Percentiles rank a stretch among this genome's conserved stretches.
phyloP scores from a whole-genome alignment of 129 eudicot species.

The Ambrosia artemisiifolia region DNA sequence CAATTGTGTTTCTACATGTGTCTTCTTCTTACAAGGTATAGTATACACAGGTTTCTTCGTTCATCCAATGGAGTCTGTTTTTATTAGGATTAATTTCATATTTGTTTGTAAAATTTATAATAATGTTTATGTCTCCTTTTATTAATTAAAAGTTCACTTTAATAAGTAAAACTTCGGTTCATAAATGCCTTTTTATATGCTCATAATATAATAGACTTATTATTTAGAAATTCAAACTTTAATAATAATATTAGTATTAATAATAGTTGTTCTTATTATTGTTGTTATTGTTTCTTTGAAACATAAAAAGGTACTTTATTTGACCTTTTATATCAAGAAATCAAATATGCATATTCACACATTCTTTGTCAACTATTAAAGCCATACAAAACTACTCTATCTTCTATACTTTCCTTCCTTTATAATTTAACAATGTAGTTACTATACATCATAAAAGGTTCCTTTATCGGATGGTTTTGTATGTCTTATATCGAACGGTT shows the following conservation, averaged over 20 bases:
- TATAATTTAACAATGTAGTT: slow-evolving; percentile 1
- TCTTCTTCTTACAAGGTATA: slow-evolving; percentile 16
- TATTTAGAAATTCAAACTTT: neutral
- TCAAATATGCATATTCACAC: slow-evolving; percentile 30
- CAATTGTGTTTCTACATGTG: slow-evolving; percentile 23
- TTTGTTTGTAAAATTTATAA: too few relatives aligned
- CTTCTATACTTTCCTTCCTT: slow-evolving; percentile 21
- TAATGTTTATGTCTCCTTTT: too few relatives aligned
- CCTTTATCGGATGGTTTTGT: too few relatives aligned
- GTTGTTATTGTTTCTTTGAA: neutral
- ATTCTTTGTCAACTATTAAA: slow-evolving; percentile 26
- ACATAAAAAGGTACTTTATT: slow-evolving; percentile 1
- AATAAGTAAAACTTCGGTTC: neutral
- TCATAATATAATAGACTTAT: neutral
- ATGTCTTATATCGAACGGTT: too few relatives aligned
- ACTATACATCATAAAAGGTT: neutral
- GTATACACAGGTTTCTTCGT: neutral
- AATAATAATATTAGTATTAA: slow-evolving; percentile 3
- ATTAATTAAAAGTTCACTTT: too few relatives aligned
- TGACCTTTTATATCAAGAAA: slow-evolving; percentile 30
- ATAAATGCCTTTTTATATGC: neutral
- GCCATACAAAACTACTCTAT: slow-evolving; percentile 8
- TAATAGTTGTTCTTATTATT: neutral
- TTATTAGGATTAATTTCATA: too few relatives aligned
- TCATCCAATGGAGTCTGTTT: slow-evolving; percentile 14